Evolutionary conservation across 148 eudicot genomes (phyloP), one percentile per base, ranked within the genome.

Genomic region (Persicaria tinctoria): DNA sequence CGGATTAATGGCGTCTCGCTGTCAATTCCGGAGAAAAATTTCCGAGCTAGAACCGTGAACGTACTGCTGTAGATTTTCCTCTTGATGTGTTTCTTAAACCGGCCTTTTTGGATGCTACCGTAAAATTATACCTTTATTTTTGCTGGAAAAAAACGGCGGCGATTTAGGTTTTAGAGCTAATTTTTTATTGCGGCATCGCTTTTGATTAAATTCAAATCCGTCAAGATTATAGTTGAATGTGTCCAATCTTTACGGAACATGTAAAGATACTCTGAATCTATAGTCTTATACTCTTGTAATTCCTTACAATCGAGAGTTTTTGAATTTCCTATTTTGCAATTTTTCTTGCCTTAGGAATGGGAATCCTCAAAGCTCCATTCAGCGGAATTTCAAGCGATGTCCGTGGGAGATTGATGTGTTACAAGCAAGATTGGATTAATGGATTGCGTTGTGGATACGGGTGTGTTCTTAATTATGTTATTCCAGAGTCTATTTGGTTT

Each of bases 351-450:
- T 66, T 44, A 66, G 47, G 70, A 16, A 66, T 66, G 70, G 70
- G 70, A 66, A 41, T 38, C 18, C 18, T 66, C 9, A 44, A 66
- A 66, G 46, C 81, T 76, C 91, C 94, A 73, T 90, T 87, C 70
- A 71, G 73, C 27, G 94, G 91, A 14, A 78, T 90, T 38, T 9
- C 10, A 16, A 68, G 77, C 7, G 91, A 90, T 72, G 14, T 90
- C 9, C 60, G 70, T 68, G 94, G 94, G 74, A 85, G 91, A 72
- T 9, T 78, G 17, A 17, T 75, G 32, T 90, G 94, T 73, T 90
- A 87, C 72, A 86, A 87, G 80, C 83, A 86, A 47, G 91, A 90
- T 72, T 90, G 94, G 94, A 76, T 47, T 7, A 79, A 79, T 53
- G 91, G 89, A 4, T 32, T 87, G 76, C 76, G 85, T 68, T 76